Percentiles rank a stretch among this genome's conserved stretches.
Evolutionary conservation across 805 yeast species (phyloP).

Genomic region (Kluyveromyces dobzhanskii): DNA sequence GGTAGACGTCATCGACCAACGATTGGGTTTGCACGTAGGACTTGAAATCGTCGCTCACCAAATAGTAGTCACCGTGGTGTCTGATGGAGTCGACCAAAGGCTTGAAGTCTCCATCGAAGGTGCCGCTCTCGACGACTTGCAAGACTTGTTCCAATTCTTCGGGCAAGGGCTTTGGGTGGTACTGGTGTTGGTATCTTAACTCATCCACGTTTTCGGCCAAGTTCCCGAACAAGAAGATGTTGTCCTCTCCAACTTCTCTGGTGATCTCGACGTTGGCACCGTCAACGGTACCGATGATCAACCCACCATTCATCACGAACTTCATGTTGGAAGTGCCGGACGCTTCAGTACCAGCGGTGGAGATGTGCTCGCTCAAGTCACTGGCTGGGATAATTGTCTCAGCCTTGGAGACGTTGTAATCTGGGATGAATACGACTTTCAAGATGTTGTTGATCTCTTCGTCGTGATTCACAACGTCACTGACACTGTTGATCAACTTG

Average conservation of each 20-base stretch:
- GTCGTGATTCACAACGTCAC: constrained; percentile 73
- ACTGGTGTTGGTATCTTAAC: constrained; percentile 65
- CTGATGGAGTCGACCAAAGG: constrained; percentile 62
- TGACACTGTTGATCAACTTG: constrained; percentile 74
- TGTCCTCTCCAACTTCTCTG: constrained; percentile 87
- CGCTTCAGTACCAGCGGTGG: constrained; percentile 97
- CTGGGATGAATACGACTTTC: constrained; percentile 84
- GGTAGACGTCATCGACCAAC: constrained; percentile 63
- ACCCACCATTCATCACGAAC: constrained; percentile 88
- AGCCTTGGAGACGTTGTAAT: constrained; percentile 90
- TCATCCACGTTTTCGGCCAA: constrained; percentile 86
- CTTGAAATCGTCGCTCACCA: constrained; percentile 85
- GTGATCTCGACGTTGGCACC: constrained; percentile 96
- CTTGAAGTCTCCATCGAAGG: constrained; percentile 54
- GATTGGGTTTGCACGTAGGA: constrained; percentile 76
- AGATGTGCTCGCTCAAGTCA: constrained; percentile 86
- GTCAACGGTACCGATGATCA: constrained; percentile 90
- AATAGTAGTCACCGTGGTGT: constrained; percentile 74
- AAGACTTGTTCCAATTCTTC: constrained; percentile 56
- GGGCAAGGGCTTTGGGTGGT: constrained; percentile 48
- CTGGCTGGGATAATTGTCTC: constrained; percentile 86
- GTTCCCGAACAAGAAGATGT: constrained; percentile 86
- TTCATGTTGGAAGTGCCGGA: constrained; percentile 96
- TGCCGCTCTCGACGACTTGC: constrained; percentile 54
- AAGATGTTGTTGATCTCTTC: constrained; percentile 63